Evolutionary conservation across 176 grass and related monocot genomes (phyloP), one percentile per base, ranked within the genome.

Genomic region (Eragrostis nindensis): DNA sequence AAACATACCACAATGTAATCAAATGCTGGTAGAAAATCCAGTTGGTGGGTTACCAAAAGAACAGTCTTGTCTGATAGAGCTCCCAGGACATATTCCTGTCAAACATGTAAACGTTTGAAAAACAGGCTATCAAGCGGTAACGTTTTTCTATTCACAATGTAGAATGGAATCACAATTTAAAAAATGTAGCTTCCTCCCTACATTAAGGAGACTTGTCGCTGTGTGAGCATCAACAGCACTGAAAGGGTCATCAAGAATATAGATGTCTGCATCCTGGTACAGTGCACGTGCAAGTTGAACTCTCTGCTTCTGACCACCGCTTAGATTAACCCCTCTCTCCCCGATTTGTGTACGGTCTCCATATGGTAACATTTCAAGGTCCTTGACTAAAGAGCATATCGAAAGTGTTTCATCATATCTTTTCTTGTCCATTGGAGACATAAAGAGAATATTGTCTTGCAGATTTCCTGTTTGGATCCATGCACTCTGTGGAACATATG

Each of bases 231-330:
- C 92, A 26, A 98, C 95, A 43, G 92, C 92, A 86, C 95, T 98
- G 83, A 98, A 98, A 70, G 95, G 95, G 42, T 98, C 90, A 82
- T 98, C 95, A 78, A 98, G 88, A 39, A 98, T 84, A 84, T 98
- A 95, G 66, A 91, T 86, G 45, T 98, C 92, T n/a, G 92, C 88
- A 86, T 95, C 78, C 82, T 93, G 88, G 75, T 98, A 98, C 18
- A 98, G 71, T 46, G 95, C 92, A 79, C 95, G 92, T 67, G 95
- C 95, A 70, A 95, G 78, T 80, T 98, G 95, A 83, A 95, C 75
- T 24, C 95, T 86, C 71, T 98, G 95, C 80, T 98, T 98, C 85
- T 98, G 95, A 17, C 95, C 95, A 17, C 95, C 95, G 52, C 95
- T 98, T 21, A 95, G 91, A 89, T 95, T 98, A 74, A 95, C 39